phyloP scores from a whole-genome alignment of 1,284 basidiomycete genomes.

The Kwoniella shivajii region DNA sequence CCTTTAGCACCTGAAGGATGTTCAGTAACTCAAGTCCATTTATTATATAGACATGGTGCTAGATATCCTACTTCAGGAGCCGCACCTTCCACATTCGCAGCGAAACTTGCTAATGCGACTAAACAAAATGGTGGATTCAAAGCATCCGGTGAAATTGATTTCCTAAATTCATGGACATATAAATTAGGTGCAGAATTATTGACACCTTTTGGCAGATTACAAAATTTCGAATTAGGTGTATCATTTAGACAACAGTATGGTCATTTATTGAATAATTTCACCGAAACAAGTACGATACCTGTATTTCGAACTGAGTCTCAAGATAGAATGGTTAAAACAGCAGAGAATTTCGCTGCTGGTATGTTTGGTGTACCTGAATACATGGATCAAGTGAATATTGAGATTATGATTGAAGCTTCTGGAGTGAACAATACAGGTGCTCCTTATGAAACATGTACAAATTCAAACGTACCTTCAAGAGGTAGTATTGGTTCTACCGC shows the following conservation, averaged over 20 bases:
- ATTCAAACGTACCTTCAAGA: constrained; percentile 74
- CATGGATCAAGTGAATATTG: constrained; percentile 74
- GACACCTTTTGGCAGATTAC: constrained; percentile 55
- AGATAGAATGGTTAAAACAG: constrained; percentile 74
- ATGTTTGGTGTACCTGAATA: constrained; percentile 88
- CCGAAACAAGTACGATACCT: constrained; percentile 46
- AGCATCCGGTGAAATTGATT: constrained; percentile 50
- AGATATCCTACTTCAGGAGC: constrained; percentile 50
- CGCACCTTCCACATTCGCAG: constrained; percentile 37
- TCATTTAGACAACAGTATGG: constrained; percentile 66
- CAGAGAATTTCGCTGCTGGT: constrained; percentile 79
- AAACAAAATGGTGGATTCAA: constrained; percentile 27
- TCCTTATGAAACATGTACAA: constrained; percentile 55
- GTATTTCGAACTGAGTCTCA: constrained; percentile 70
- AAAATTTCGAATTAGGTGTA: constrained; percentile 52
- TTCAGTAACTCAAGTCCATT: constrained; percentile 69
- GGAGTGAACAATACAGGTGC: constrained; percentile 58
- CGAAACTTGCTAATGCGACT: constrained; percentile 38
- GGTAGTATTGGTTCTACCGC: constrained; percentile 41
- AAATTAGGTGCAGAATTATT: constrained; percentile 56
- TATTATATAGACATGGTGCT: constrained; percentile 64
- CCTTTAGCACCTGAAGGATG: constrained; percentile 69
- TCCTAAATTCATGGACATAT: constrained; percentile 57
- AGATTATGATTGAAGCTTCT: constrained; percentile 58
- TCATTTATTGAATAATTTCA: constrained; percentile 77